Evolutionary conservation across 1,284 basidiomycete genomes (phyloP), one percentile per base, ranked within the genome.

Genomic region (Pisolithus thermaeus): DNA sequence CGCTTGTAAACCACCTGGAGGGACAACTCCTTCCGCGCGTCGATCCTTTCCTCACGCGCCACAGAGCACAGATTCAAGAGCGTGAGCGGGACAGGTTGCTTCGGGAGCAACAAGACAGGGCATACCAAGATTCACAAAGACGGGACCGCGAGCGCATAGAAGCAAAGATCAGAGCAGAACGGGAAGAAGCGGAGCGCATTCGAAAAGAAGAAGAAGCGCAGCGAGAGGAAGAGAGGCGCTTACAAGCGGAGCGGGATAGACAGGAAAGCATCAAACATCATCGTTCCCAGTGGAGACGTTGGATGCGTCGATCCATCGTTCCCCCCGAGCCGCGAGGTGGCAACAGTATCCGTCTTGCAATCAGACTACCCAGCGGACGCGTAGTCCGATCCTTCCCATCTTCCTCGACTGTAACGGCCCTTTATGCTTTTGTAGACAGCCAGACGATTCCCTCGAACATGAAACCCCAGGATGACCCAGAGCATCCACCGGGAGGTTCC

Each of bases 41-140:
- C 1, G 71, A 66, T 1, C 82, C 92, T 0, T 91, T 86, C 72
- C 79, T 97, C 9, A 70, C 73, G 14, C 79, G 86, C 5, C 70
- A 91, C 39, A 76, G 70, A 40, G 62, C 71, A 0, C 73, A 79
- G 47, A 70, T 65, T 23, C 69, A 75, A 35, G 75, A 75, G 28
- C 74, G 84, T 3, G 82, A 85, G 44, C 78, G 79, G 22, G 85
- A 90, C 18, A 77, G 92, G 1, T 71, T 75, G 18, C 62, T 94
- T 20, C 77, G 92, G 7, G 87, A 83, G 20, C 87, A 92, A 59
- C 92, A 95, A 61, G 93, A 97, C 60, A 74, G 78, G 2, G 90
- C 89, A 1, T 91, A 90, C 67, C 73, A 73, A 40, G 81, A 84
- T 43, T 77, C 84, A 0, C 83, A 80, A 7, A 67, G 73, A 35